phyloP scores from a whole-genome alignment of 257 asterid genomes.

The Marsdenia floribunda region DNA sequence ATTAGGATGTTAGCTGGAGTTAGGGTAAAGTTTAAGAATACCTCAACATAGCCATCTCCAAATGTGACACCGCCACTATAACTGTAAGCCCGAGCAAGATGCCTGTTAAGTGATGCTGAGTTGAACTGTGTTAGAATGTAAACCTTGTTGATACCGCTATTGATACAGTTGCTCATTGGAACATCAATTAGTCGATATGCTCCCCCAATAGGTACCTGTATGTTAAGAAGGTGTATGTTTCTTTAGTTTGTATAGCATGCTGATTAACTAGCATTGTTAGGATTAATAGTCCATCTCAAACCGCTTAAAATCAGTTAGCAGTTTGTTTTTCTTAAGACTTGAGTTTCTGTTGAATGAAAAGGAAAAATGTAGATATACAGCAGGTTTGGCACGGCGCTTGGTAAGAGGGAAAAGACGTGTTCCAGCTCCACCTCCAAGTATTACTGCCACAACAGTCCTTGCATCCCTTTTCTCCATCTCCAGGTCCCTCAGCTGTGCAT shows the following conservation, averaged over 20 bases:
- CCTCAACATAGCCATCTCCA: slow-evolving; percentile 97
- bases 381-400: slow-evolving; percentile 94
- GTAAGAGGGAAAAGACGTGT: slow-evolving; percentile 95
- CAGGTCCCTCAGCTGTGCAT: slow-evolving; percentile 57
- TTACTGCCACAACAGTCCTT: slow-evolving; percentile 77
- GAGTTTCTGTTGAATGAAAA: not conserved
- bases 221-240: not conserved
- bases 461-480: slow-evolving; percentile 71
- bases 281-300: not conserved
- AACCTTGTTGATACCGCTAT: slow-evolving; percentile 91
- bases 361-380: slow-evolving; percentile 42
- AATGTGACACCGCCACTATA: slow-evolving; percentile 65
- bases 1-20: not conserved
- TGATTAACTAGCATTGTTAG: not conserved
- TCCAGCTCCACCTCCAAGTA: slow-evolving; percentile 99
- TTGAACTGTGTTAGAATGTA: slow-evolving; percentile 95
- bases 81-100: slow-evolving; percentile 83
- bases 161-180: slow-evolving; percentile 98
- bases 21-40: slow-evolving; percentile 13
- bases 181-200: slow-evolving; percentile 93
- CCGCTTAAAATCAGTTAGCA: too few species aligned
- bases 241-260: not conserved
- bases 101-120: slow-evolving; percentile 96
- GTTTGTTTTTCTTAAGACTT: not conserved
- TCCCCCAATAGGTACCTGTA: slow-evolving; percentile 96